These are phyloP conservation scores for Hortaea sp. DNA, from an alignment of 2,329 filamentous ascomycete genomes.

Conservation along the genomic window DNA sequence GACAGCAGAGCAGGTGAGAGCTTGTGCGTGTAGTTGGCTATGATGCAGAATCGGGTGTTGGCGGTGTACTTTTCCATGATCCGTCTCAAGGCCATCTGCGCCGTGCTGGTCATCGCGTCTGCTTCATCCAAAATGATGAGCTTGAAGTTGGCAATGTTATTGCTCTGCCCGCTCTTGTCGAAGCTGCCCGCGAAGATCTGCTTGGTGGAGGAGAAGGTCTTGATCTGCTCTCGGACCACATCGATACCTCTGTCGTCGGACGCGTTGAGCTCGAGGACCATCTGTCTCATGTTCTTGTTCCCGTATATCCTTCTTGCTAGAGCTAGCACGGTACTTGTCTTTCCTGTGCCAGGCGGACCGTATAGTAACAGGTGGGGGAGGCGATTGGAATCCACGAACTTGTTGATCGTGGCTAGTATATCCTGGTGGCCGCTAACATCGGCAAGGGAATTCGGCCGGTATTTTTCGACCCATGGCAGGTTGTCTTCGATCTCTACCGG, in stretches of 20 bases:
- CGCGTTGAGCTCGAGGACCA: slow-evolving; percentile 96
- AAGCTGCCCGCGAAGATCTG: slow-evolving; percentile 67
- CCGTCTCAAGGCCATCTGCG: slow-evolving; percentile 89
- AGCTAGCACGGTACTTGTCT: slow-evolving; percentile 92
- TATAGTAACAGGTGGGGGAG: slow-evolving; percentile 94
- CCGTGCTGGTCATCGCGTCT: slow-evolving; percentile 98
- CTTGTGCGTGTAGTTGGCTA: slow-evolving; percentile 98
- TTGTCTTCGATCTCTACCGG: slow-evolving; percentile 91
- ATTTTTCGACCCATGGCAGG: slow-evolving; percentile 97
- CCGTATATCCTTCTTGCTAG: slow-evolving; percentile 92
- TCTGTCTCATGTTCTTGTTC: slow-evolving; percentile 83
- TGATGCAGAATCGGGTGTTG: slow-evolving; percentile 96
- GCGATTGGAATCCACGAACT: slow-evolving; percentile 88
- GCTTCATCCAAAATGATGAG: slow-evolving; percentile 96
- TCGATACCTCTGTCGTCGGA: slow-evolving; percentile 97
- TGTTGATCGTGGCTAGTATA: slow-evolving; percentile 94
- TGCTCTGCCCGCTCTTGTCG: slow-evolving; percentile 22
- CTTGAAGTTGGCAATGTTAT: slow-evolving; percentile 67
- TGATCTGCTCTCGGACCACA: slow-evolving; percentile 96
- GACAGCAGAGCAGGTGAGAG: slow-evolving; percentile 86
- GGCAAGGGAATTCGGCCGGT: slow-evolving; percentile 74
- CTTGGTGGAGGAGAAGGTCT: slow-evolving; percentile 96
- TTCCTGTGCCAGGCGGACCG: slow-evolving; percentile 90
- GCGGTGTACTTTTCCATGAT: slow-evolving; percentile 99
- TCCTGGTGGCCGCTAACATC: slow-evolving; percentile 97